Evolutionary conservation across 139 green algal genomes (phyloP), one percentile per base, ranked within the genome.

Genomic region (Trebouxia sp.): DNA sequence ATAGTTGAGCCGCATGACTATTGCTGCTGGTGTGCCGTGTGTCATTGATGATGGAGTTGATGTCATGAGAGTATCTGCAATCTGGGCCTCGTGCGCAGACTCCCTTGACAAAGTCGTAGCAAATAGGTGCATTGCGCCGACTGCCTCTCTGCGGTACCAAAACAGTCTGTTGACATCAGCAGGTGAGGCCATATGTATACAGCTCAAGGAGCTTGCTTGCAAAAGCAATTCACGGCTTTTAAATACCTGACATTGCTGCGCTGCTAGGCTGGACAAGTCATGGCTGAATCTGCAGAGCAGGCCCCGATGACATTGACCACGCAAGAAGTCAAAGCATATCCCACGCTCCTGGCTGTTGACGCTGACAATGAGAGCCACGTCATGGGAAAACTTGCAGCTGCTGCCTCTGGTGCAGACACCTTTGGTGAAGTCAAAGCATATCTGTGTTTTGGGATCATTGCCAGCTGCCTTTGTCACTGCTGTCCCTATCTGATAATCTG

Each of bases 381-480:
- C 88, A 82, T 98, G 94, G 10, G 78, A 88, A 83, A 93, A 98
- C 83, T 92, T 93, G 91, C 94, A 98, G 67, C 87, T 87, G 67
- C 89, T 89, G 15, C 91, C 93, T 0, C 94, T 87, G 69, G 85
- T 89, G 83, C 94, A 98, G 43, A 89, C 58, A 43, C 91, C 91
- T 75, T 96, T 94, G 30, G 91, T 94, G 83, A 96, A 97, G 78
- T 98, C 94, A 79, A 95, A 98, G 90, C 94, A 98, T 35, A 97
- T 95, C 75, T 96, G 92, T 66, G 72, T 55, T 43, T 79, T 62
- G 28, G 72, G 72, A 15, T 77, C 41, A 41, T 30, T 72, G 62
- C 62, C 12, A 6, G 62, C 35, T 42, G 62, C 5, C 20, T 37
- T 72, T 11, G 35, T 15, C 5, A 32, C 62, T 43, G n/a, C 62